Percentiles rank a stretch among this genome's conserved stretches.
Evolutionary conservation across 73 alveolate species (phyloP).

Genomic region (Durusdinium trenchii): DNA sequence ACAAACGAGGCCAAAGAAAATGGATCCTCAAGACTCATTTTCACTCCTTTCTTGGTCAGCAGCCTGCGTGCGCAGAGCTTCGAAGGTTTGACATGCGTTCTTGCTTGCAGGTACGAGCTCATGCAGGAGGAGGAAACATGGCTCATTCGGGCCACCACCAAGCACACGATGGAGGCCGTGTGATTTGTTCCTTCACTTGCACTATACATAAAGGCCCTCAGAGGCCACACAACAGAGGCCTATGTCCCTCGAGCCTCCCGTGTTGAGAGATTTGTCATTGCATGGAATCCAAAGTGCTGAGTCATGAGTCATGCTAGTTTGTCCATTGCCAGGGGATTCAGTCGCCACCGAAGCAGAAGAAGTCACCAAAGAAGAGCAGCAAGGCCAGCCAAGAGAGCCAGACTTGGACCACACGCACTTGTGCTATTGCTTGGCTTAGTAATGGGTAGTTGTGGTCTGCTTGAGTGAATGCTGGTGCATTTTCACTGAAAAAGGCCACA

Average conservation of each 20-base stretch:
- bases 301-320: neutral
- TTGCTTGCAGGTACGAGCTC: slow-evolving; percentile 92
- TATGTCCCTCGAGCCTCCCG: too few species aligned
- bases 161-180: slow-evolving; percentile 93
- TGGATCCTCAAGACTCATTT: too few species aligned
- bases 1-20: too few species aligned
- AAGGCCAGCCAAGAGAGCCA: slow-evolving; percentile 28
- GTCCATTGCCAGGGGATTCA: slow-evolving; percentile 65
- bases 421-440: neutral
- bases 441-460: neutral
- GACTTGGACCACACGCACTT: neutral
- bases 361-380: slow-evolving; percentile 86
- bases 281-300: neutral
- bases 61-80: too few species aligned
- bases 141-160: slow-evolving; percentile 95
- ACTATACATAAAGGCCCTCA: too few species aligned
- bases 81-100: too few species aligned
- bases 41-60: too few species aligned
- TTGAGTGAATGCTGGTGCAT: neutral
- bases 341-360: slow-evolving; percentile 57
- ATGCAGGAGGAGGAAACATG: slow-evolving; percentile 28
- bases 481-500: neutral
- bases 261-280: too few species aligned
- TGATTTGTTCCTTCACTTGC: too few species aligned
- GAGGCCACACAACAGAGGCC: too few species aligned